phyloP scores from a whole-genome alignment of 345 rosid species.

The Dovyalis caffra region DNA sequence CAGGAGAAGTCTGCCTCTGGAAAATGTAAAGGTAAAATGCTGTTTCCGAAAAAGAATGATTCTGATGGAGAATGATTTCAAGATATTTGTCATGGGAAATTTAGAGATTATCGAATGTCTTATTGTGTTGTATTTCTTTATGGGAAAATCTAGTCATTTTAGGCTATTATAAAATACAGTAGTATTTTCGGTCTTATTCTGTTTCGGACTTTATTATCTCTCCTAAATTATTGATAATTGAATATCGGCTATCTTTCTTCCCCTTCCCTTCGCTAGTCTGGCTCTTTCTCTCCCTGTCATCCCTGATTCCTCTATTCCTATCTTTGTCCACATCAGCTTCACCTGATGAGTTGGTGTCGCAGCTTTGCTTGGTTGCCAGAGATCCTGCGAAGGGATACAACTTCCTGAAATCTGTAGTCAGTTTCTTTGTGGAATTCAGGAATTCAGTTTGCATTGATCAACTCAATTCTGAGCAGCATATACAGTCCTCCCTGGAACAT shows the following conservation, averaged over 20 bases:
- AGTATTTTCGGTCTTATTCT: background rate
- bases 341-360: constrained; percentile 33
- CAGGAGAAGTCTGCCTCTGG: constrained; percentile 26
- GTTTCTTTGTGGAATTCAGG: constrained; percentile 41
- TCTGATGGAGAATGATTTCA: background rate
- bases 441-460: constrained; percentile 36
- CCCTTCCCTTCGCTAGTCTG: background rate
- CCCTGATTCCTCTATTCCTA: background rate
- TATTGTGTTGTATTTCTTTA: background rate
- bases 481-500: constrained; percentile 20
- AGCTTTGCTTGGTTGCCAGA: constrained; percentile 38
- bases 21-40: constrained; percentile 18
- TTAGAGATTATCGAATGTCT: background rate
- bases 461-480: constrained; percentile 9
- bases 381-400: constrained; percentile 31
- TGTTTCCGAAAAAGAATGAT: constrained; percentile 20
- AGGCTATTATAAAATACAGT: background rate
- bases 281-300: background rate
- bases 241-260: background rate
- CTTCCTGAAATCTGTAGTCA: constrained; percentile 20
- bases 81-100: background rate
- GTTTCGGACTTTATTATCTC: background rate
- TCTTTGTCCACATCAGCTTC: constrained; percentile 10
- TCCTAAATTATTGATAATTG: background rate
- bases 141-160: background rate